Evolutionary conservation across 2,329 filamentous ascomycete genomes (phyloP), one percentile per base, ranked within the genome.

Genomic region (Gliomastix tumulicola): DNA sequence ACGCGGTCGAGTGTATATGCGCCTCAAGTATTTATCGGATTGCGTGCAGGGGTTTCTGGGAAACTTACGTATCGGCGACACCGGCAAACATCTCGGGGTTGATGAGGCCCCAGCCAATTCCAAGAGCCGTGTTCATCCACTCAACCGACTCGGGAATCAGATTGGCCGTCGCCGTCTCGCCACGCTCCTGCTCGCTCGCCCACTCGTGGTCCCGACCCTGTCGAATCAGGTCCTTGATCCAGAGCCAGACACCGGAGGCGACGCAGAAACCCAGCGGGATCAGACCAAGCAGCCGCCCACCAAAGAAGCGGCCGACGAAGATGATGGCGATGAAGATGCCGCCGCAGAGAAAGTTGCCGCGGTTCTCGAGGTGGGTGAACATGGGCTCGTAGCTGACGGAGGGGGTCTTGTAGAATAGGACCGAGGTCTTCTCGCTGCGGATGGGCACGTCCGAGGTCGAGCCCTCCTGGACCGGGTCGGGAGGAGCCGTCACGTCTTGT

Each of bases 81-180:
- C 78, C 77, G n/a, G 78, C 69, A 57, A 98, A 92, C 84, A 97
- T 94, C 30, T 97, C 90, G 0, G 92, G 90, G 52, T 97, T 94
- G 44, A 96, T 81, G 5, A 97, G 67, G 1, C 87, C 85, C 92
- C 92, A 98, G 30, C 92, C 72, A 30, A 95, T 76, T 3, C 76
- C 77, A 5, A 97, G 61, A 35, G 92, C 76, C 0, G 86, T 89
- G 57, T 98, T 98, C 75, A 98, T 83, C 92, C 92, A 97, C 43
- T 89, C 84, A 7, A 94, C 89, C 1, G 86, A 94, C 61, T 96
- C 90, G 0, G 90, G 90, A 7, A 97, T 82, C 20, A 97, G 67
- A 50, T 96, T 96, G 21, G 83, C 80, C 3, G 85, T 88, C 2
- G 90, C 88, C 57, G 80, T 88, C 63, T 92, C 75, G 4, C 90